phyloP scores from a whole-genome alignment of 2,329 filamentous ascomycete species.

The Cercospora sp. region DNA sequence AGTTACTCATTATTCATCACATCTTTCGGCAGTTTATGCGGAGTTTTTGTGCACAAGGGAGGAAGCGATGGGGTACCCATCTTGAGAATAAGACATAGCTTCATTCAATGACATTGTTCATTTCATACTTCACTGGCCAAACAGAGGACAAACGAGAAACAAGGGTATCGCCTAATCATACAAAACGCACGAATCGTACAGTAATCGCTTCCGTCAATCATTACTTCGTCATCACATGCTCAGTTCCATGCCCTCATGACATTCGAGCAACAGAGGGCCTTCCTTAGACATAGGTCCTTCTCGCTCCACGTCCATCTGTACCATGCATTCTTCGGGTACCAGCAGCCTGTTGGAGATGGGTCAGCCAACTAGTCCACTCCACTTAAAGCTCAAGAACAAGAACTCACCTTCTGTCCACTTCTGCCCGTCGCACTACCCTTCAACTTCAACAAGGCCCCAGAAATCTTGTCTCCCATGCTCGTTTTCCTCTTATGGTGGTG shows the following conservation, averaged over 20 bases:
- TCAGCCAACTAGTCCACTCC: not conserved
- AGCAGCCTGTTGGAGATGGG: constrained; percentile 32
- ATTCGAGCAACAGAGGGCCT: not conserved
- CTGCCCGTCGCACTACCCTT: constrained; percentile 67
- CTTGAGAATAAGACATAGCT: not conserved
- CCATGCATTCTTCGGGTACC: constrained; percentile 40
- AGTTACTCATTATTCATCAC: not conserved
- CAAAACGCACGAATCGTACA: not conserved
- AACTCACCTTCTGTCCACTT: constrained; percentile 66
- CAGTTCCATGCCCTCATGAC: not conserved
- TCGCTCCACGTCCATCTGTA: constrained; percentile 37
- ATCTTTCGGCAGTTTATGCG: not conserved
- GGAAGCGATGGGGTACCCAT: not conserved
- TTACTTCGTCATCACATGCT: not conserved
- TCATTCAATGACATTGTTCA: not conserved
- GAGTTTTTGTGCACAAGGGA: not conserved
- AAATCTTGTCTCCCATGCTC: constrained; percentile 72
- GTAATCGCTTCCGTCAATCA: not conserved
- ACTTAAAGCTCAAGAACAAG: no score
- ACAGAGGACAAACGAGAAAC: no score
- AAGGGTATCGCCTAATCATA: constrained; percentile 1
- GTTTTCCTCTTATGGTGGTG: constrained; percentile 68
- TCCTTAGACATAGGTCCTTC: constrained; percentile 2
- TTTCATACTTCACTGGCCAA: no score
- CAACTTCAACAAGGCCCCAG: constrained; percentile 71